A percentile compares a stretch with the other conserved stretches of the same genome.
Conservation (phyloP, 2,329 filamentous ascomycete species). For the Whalleya microplaca region DNA sequence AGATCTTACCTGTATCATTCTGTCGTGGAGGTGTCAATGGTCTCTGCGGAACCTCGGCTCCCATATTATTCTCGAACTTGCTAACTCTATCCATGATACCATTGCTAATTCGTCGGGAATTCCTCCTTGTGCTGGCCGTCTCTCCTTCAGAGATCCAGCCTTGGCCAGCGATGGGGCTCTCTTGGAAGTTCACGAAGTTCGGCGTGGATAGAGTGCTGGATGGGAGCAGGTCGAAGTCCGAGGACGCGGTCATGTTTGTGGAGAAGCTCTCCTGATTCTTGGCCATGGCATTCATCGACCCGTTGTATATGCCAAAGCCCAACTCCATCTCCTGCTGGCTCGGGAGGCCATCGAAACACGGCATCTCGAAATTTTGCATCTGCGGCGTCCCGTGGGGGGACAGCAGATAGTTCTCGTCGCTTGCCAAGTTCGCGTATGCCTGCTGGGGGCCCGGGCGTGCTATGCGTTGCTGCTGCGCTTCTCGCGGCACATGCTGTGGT, state of each 20-base stretch:
- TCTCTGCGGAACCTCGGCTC: conserved; percentile 49
- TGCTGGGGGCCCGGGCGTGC: conserved; percentile 71
- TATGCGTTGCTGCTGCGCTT: conserved; percentile 87
- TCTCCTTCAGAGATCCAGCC: conserved; percentile 58
- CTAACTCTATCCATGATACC: conserved; percentile 63
- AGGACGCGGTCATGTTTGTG: conserved; percentile 45
- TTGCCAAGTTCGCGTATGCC: conserved; percentile 40
- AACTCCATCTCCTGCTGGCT: conserved; percentile 41
- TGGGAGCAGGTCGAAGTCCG: conserved; percentile 56
- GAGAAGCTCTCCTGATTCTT: conserved; percentile 49
- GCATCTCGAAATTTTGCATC: conserved; percentile 55
- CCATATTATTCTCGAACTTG: conserved; percentile 61
- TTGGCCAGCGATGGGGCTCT: conserved; percentile 47
- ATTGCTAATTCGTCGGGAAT: conserved; percentile 59
- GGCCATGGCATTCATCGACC: conserved; percentile 49
- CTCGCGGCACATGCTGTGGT: conserved; percentile 82
- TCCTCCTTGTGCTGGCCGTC: conserved; percentile 46
- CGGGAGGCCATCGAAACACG: conserved; percentile 45
- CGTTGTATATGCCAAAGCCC: conserved; percentile 52
- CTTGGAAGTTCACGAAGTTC: conserved; percentile 53
- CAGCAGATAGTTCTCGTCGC: conserved; percentile 59
- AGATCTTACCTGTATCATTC: conserved; percentile 59
- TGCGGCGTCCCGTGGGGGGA: conserved; percentile 61
- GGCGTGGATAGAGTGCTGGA: conserved; percentile 53
- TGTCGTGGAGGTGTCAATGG: conserved; percentile 67